Evolutionary conservation across 257 asterid genomes (phyloP).

Genomic region (Gynochthodes officinalis): DNA sequence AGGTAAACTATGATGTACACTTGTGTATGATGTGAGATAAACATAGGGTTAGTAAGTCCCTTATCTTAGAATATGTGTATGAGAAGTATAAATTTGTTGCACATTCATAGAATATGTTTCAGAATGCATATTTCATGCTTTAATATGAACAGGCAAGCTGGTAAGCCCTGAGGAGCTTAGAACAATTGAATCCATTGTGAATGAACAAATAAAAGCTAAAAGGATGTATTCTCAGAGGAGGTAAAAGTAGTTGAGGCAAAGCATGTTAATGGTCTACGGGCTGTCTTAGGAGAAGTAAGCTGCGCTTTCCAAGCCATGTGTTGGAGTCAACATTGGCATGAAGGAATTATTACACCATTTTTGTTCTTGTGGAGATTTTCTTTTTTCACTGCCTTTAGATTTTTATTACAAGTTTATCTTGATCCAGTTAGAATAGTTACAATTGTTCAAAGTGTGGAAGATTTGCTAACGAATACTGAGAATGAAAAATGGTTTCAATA

Average conservation of each 20-base stretch:
- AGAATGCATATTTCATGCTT: slow-evolving; percentile 16
- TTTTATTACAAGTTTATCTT: slow-evolving; percentile 68
- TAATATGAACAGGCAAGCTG: slow-evolving; percentile 70
- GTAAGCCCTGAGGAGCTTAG: slow-evolving; percentile 87
- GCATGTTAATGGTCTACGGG: slow-evolving; percentile 77
- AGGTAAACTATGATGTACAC: too few species aligned
- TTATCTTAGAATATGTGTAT: background rate
- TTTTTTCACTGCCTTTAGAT: slow-evolving; percentile 7
- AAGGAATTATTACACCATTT: background rate
- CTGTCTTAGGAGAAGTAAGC: slow-evolving; percentile 96
- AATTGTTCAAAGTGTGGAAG: slow-evolving; percentile 87
- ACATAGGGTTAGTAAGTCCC: slow-evolving; percentile 57
- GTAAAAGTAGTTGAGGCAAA: slow-evolving; percentile 71
- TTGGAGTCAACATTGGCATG: background rate
- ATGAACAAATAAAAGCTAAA: slow-evolving; percentile 81
- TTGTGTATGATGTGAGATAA: too few species aligned
- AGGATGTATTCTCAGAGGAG: slow-evolving; percentile 76
- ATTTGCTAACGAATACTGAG: slow-evolving; percentile 73
- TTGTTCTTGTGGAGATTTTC: background rate
- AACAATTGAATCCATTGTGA: slow-evolving; percentile 84
- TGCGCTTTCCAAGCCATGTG: slow-evolving; percentile 6
- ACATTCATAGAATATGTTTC: background rate
- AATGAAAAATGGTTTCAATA: slow-evolving; percentile 73
- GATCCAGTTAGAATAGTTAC: slow-evolving; percentile 97
- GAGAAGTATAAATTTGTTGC: background rate